Conservation (phyloP, 2,329 filamentous ascomycete species). For the Torrubiella hemipterigena region DNA sequence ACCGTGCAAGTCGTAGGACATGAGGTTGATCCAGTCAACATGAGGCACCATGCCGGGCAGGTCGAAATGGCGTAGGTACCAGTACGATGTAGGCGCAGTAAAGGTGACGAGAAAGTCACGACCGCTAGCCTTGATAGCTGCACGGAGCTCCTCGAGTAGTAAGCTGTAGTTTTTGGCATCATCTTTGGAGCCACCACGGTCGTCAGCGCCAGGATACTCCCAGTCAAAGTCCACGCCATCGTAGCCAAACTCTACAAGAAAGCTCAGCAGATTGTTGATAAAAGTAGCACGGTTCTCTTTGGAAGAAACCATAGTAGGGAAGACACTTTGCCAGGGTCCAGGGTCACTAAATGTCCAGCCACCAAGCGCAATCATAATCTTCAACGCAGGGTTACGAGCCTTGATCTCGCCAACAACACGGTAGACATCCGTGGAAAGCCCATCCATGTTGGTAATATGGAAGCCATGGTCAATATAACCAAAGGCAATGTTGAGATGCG, state of each 20-base stretch:
- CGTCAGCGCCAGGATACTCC: conserved; percentile 13
- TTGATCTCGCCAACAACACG: conserved; percentile 18
- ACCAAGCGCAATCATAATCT: conserved; percentile 23
- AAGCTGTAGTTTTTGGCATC: conserved; percentile 9
- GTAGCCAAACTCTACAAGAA: conserved; percentile 12
- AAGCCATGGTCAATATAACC: conserved; percentile 19
- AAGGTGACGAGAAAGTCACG: conserved; percentile 8
- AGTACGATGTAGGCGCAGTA: conserved; percentile 11
- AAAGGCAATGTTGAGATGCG: conserved; percentile 20
- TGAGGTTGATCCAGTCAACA: conserved; percentile 8
- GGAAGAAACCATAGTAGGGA: conserved; percentile 12
- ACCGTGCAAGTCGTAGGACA: conserved; percentile 6
- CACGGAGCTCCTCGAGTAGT: conserved; percentile 9
- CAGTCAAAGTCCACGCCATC: conserved; percentile 17
- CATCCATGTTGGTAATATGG: conserved; percentile 16
- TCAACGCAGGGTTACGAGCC: conserved; percentile 12
- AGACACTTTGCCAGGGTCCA: conserved; percentile 12
- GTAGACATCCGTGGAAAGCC: conserved; percentile 7
- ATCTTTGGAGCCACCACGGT: conserved; percentile 4
- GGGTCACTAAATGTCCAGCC: conserved; percentile 26
- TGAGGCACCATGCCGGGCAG: conserved; percentile 1
- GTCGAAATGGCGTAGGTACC: conserved; percentile 12
- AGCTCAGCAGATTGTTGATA: conserved; percentile 17
- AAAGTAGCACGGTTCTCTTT: conserved; percentile 18
- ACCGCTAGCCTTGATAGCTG: conserved; percentile 4